Evolutionary conservation across 495 filamentous ascomycete species (phyloP).

Genomic region (Podospora tetraspora): DNA sequence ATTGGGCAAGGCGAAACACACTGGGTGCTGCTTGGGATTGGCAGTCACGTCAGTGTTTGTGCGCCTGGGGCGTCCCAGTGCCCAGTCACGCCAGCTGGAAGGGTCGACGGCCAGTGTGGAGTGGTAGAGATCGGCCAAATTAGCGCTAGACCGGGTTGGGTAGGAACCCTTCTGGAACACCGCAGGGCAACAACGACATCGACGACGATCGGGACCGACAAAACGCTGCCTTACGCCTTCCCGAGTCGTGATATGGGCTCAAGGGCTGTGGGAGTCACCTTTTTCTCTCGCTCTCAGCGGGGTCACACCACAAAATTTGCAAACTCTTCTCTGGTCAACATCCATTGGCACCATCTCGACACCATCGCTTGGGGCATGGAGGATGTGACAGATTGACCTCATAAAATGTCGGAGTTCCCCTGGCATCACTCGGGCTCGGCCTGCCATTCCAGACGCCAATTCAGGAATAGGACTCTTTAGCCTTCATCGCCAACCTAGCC

Average conservation of each 20-base stretch:
- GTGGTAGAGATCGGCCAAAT: neutral
- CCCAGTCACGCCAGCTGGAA: neutral
- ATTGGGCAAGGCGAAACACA: neutral
- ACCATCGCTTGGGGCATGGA: neutral
- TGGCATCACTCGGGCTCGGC: neutral
- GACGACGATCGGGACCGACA: neutral
- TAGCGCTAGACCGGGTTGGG: neutral
- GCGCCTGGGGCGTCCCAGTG: neutral
- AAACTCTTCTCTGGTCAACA: neutral
- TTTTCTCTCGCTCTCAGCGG: neutral
- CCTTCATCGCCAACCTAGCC: neutral
- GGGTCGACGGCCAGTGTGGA: neutral
- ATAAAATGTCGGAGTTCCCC: too few relatives aligned
- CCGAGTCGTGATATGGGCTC: neutral
- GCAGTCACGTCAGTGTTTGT: neutral
- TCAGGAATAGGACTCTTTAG: neutral
- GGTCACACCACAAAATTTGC: neutral
- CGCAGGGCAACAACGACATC: neutral
- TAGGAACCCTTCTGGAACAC: neutral
- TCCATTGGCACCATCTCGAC: neutral
- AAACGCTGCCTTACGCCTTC: neutral
- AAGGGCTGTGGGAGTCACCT: neutral
- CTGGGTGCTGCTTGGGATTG: neutral
- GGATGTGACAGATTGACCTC: neutral
- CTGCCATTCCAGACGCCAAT: neutral